These are phyloP conservation scores for Candida neerlandica DNA, from an alignment of 1,139 yeast species.

Conservation along the genomic window DNA sequence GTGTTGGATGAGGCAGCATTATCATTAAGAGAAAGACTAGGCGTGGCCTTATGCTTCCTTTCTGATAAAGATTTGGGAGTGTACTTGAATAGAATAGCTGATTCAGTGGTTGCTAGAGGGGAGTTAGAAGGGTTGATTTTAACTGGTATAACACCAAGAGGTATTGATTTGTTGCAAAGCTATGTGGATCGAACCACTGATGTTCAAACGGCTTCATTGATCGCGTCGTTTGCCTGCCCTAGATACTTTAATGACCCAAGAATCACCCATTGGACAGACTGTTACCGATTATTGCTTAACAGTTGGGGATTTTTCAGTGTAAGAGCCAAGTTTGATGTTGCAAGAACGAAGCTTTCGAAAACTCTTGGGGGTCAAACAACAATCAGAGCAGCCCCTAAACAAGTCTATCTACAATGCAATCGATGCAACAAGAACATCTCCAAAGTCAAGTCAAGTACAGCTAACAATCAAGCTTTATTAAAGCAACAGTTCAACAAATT, in stretches of 20 bases:
- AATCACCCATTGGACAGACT: conserved; percentile 76
- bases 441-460: conserved; percentile 24
- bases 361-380: conserved; percentile 52
- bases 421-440: conserved; percentile 76
- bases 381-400: conserved; percentile 62
- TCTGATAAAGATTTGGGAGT: conserved; percentile 74
- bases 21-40: conserved; percentile 84
- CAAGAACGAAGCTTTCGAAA: conserved; percentile 65
- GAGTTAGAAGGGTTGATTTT: conserved; percentile 88
- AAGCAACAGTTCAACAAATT: conserved; percentile 46
- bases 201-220: conserved; percentile 87
- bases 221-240: conserved; percentile 81
- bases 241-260: conserved; percentile 72
- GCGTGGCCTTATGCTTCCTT: conserved; percentile 84
- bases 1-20: conserved; percentile 87
- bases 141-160: conserved; percentile 86
- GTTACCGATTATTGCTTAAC: conserved; percentile 73
- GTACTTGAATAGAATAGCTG: conserved; percentile 70
- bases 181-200: conserved; percentile 90
- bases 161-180: conserved; percentile 79
- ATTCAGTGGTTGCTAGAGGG: conserved; percentile 72
- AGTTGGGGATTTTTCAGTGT: conserved; percentile 81
- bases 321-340: conserved; percentile 85
- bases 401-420: conserved; percentile 76
- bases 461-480: conserved; percentile 32